Evolutionary conservation across 2,329 filamentous ascomycete genomes (phyloP).

Genomic region (Macroventuria anomochaeta): DNA sequence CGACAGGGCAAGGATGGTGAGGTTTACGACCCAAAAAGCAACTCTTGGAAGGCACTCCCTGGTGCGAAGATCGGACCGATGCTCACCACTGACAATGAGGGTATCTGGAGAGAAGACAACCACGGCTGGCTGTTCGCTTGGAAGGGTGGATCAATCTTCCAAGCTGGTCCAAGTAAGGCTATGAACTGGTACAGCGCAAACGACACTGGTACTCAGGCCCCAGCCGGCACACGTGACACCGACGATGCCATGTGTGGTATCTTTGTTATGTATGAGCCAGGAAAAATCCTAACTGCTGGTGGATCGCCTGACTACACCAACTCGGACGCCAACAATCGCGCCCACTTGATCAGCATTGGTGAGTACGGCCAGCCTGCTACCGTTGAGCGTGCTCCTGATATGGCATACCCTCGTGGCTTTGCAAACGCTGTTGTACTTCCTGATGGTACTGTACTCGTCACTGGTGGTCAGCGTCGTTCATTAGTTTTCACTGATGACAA

Average conservation of each 20-base stretch:
- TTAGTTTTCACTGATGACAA: slow-evolving; percentile 32
- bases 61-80: slow-evolving; percentile 25
- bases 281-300: slow-evolving; percentile 34
- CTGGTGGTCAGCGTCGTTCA: slow-evolving; percentile 33
- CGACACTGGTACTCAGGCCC: slow-evolving; percentile 23
- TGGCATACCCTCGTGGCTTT: slow-evolving; percentile 35
- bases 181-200: slow-evolving; percentile 38
- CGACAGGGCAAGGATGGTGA: slow-evolving; percentile 34
- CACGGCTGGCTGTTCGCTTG: slow-evolving; percentile 35
- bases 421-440: slow-evolving; percentile 35
- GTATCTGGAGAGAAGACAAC: slow-evolving; percentile 36
- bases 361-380: slow-evolving; percentile 22
- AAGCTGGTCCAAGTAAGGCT: slow-evolving; percentile 31
- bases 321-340: slow-evolving; percentile 26
- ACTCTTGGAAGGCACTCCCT: slow-evolving; percentile 31
- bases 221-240: slow-evolving; percentile 30
- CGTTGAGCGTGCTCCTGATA: slow-evolving; percentile 34
- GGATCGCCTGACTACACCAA: slow-evolving; percentile 35
- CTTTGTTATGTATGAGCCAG: slow-evolving; percentile 37
- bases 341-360: slow-evolving; percentile 33
- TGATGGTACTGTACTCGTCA: slow-evolving; percentile 38
- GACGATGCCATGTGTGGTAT: slow-evolving; percentile 34
- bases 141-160: slow-evolving; percentile 30
- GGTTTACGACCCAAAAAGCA: slow-evolving; percentile 28
- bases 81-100: slow-evolving; percentile 31